Evolutionary conservation across 2,329 filamentous ascomycete species (phyloP), one percentile per base, ranked within the genome.

Genomic region (Phyllosticta paracitricarpa): DNA sequence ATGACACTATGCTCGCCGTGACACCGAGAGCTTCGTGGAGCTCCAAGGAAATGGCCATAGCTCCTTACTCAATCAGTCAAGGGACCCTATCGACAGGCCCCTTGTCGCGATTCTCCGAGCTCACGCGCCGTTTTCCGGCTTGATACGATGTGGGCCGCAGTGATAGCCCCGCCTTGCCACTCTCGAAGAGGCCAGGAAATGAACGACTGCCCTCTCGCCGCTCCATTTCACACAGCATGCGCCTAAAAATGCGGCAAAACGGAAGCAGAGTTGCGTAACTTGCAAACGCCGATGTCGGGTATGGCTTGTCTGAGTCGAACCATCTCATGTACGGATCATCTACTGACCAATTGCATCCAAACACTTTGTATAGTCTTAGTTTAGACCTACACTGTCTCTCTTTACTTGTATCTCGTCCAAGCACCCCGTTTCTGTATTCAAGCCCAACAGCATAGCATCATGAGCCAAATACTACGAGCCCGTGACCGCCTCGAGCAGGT

Each of bases 61-160:
- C 58, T 60, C 52, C 57, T 35, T 51, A 14, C 22, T 4, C 17
- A 48, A 48, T n/a, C n/a, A 19, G 40, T 48, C 40, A n/a, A 48
- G n/a, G 17, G 40, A 48, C 33, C 2, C 33, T 59, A 60, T 60
- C 58, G 58, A 60, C 55, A 56, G 35, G 58, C 58, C 14, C 19
- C 17, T 4, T 12, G n/a, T 30, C 58, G 58, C 58, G 25, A 53
- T 60, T 56, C 58, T 60, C 58, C 58, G 58, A 60, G n/a, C 58
- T 40, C 52, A 33, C 2, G 12, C 55, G 58, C 52, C 53, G 58
- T 56, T 60, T 12, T 51, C 58, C 58, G 58, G 58, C 25, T 26
- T 60, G 58, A 60, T 60, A 60, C 58, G 58, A 56, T 53, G 58
- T 53, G 58, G 58, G 33, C 58, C 53, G 58, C 58, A 56, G 58